Base-by-base conservation (phyloP, 352 stramenopile genomes). In the Pythium scleroteichum region DNA sequence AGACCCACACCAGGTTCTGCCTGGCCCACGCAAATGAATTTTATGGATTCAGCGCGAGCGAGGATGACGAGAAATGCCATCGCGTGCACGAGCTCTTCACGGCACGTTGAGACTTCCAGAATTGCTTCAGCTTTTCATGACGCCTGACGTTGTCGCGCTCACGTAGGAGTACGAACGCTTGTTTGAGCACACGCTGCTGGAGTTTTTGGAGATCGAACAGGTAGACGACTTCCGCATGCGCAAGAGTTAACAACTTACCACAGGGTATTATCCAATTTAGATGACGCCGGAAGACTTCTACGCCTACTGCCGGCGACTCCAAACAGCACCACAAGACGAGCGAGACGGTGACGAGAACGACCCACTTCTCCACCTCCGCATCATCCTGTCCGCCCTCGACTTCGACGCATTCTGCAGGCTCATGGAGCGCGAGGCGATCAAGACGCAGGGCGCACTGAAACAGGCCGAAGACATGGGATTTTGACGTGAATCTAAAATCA, bases 401-500 rank as follows among this genome's bases (percentile, higher is more conserved):
- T 85, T 88, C 20, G 59, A 74, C 20, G 54, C 50, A 3, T 90
- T 90, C 46, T 87, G 78, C 32, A 41, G 69, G 17, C 68, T 85
- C 47, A 87, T 90, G 78, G 64, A 62, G 17, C 50, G 61, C 0
- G 74, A 88, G 27, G 76, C 75, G 9, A 68, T 75, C 29, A 53
- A 80, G 42, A 82, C 72, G 16, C 76, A 85, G n/a, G 54, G 62
- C 2, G 78, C 76, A 16, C 53, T 79, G 13, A 76, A 84, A 57
- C 74, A 66, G 23, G 81, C 78, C 1, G 69, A 81, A 33, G 76
- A 86, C 26, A 88, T 86, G 78, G 75, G 75, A 0, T 62, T 88
- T 13, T 87, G 55, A 78, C 17, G 6, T 24, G 46, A n/a, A 23
- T 20, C 8, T 40, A 20, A 4, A 29, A 41, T 67, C 33, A 64